Evolutionary conservation across 345 rosid genomes (phyloP).

Genomic region (Psidium guajava): DNA sequence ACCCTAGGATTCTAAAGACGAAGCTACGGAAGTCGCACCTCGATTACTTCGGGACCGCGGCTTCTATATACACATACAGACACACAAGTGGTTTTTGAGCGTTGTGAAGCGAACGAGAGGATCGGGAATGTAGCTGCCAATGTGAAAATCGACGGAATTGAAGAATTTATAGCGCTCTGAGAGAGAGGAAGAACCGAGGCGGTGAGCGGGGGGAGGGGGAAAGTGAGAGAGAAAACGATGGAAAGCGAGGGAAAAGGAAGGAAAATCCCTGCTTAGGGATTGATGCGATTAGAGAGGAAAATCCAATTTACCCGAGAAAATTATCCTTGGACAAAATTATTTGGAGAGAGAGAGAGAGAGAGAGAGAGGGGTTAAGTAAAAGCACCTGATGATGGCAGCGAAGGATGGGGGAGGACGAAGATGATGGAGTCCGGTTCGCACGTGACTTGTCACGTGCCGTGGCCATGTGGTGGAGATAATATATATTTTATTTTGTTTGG

Average conservation of each 20-base stretch:
- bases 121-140: not conserved
- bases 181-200: not conserved
- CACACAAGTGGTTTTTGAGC: not conserved
- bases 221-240: conserved; percentile 5
- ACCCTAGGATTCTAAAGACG: not conserved
- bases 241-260: not conserved
- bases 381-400: not conserved
- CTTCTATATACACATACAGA: not conserved
- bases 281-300: conserved; percentile 14
- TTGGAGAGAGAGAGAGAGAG: not conserved
- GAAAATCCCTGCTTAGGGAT: conserved; percentile 2
- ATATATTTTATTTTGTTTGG: not conserved
- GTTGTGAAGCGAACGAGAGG: not conserved
- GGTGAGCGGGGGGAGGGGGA: not conserved
- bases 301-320: not conserved
- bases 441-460: not conserved
- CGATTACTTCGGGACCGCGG: not conserved
- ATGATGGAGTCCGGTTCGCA: not conserved
- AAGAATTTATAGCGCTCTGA: not conserved
- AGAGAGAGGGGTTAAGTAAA: not conserved
- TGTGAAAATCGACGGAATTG: not conserved
- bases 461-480: not conserved
- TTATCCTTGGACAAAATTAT: not conserved
- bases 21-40: not conserved
- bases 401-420: not conserved